Conservation (phyloP, 495 filamentous ascomycete genomes). For the Entonaema liquescens region DNA sequence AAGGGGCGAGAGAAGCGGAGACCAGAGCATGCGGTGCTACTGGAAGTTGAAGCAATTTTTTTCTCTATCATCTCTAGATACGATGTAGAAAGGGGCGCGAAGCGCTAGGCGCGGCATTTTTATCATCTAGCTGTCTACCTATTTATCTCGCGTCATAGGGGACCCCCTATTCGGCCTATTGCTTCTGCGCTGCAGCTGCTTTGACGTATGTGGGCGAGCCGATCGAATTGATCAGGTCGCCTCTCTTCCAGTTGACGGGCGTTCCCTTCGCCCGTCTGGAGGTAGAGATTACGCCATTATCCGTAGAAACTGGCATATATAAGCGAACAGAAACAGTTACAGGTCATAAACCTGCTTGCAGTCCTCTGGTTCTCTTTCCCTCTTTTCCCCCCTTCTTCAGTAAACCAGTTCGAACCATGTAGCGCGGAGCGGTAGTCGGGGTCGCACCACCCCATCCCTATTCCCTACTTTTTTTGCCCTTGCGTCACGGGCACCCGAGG, state of each 20-base stretch:
- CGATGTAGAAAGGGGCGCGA: background rate
- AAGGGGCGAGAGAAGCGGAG: conserved; percentile 1
- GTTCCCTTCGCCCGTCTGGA: too few species aligned
- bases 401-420: too few species aligned
- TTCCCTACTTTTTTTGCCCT: background rate
- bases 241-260: background rate
- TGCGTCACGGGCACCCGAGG: conserved; percentile 3
- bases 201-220: background rate
- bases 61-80: background rate
- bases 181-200: conserved; percentile 6
- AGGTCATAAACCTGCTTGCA: conserved; percentile 2
- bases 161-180: conserved; percentile 10
- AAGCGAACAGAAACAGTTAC: background rate
- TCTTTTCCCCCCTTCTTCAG: background rate
- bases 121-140: too few species aligned
- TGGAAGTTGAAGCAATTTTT: background rate
- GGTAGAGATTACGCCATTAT: too few species aligned
- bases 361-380: background rate
- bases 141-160: background rate
- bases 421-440: too few species aligned
- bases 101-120: background rate
- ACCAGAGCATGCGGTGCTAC: background rate
- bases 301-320: background rate
- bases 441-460: conserved; percentile 4
- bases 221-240: background rate